Conservation (phyloP, 257 asterid genomes). For the Solanum infundibuliforme region DNA sequence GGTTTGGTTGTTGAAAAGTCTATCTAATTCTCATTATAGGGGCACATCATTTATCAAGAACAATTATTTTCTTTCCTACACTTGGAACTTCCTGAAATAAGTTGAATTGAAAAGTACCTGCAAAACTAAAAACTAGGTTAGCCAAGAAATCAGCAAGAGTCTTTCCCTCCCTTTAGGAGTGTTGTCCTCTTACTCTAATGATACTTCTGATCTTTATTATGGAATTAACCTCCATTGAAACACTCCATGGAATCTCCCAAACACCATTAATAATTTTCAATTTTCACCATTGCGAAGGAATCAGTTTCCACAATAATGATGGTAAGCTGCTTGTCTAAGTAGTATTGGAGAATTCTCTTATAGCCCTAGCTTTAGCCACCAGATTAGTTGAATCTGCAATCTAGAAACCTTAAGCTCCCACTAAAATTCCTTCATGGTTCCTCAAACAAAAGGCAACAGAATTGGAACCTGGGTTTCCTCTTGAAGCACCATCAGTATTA, state of each 20-base stretch:
- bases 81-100: background rate
- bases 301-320: background rate
- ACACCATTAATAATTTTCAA: no score
- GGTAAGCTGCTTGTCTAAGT: background rate
- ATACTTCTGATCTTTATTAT: background rate
- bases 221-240: background rate
- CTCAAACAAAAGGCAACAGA: no score
- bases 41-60: background rate
- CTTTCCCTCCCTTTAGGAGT: background rate
- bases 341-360: background rate
- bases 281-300: background rate
- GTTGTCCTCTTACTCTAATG: no score
- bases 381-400: no score
- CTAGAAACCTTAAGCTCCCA: background rate
- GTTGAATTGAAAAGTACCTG: background rate
- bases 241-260: background rate
- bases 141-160: background rate
- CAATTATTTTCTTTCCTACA: background rate
- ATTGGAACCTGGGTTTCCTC: background rate
- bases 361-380: background rate
- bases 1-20: no score
- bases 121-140: background rate
- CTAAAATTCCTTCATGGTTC: background rate
- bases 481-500: background rate
- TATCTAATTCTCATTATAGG: background rate